Evolutionary conservation across 1,284 basidiomycete genomes (phyloP).

Genomic region (Chalciporus sp.): DNA sequence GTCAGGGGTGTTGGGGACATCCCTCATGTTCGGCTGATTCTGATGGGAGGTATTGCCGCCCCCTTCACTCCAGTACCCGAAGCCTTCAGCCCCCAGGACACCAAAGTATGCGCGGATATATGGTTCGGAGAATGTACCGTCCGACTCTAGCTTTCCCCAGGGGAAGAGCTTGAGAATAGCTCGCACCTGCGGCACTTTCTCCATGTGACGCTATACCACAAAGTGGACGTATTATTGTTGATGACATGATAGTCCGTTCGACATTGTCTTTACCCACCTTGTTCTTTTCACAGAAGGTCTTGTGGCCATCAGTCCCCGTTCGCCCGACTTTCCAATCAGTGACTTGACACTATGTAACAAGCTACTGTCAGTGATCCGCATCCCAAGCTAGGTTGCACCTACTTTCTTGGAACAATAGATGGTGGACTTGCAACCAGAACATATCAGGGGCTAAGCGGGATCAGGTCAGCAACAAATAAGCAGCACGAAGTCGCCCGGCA

Average conservation of each 20-base stretch:
- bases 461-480: neutral
- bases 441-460: constrained; percentile 27
- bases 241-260: neutral
- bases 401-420: constrained; percentile 36
- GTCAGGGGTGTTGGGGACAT: neutral
- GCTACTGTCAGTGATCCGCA: neutral
- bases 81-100: constrained; percentile 40
- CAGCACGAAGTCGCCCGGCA: neutral
- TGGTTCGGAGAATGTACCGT: constrained; percentile 40
- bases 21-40: constrained; percentile 15
- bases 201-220: constrained; percentile 39
- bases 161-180: constrained; percentile 38
- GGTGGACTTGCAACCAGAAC: constrained; percentile 32
- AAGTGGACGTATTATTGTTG: neutral
- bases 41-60: constrained; percentile 38
- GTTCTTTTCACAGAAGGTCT: constrained; percentile 38
- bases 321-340: constrained; percentile 33
- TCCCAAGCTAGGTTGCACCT: neutral
- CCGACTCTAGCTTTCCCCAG: constrained; percentile 43
- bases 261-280: constrained; percentile 30
- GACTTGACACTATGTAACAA: constrained; percentile 30
- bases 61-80: constrained; percentile 42
- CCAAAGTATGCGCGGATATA: constrained; percentile 39
- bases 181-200: constrained; percentile 31
- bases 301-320: constrained; percentile 36